Evolutionary conservation across 2,329 filamentous ascomycete species (phyloP).

Genomic region (Ascochyta koolunga): DNA sequence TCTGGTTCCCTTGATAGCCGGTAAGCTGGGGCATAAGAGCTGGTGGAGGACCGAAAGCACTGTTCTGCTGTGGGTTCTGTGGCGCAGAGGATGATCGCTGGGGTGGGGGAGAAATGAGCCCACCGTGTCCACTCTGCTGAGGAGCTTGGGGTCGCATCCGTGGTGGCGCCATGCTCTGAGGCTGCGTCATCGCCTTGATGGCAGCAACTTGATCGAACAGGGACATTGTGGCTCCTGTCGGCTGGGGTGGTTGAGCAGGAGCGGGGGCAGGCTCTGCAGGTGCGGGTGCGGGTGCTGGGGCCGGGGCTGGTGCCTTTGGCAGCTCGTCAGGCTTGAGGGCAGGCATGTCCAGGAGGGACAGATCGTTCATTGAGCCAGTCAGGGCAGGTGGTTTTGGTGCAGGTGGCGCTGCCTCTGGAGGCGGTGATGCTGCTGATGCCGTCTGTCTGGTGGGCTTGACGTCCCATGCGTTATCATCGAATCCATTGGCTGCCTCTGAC

Average conservation of each 20-base stretch:
- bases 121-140: constrained; percentile 63
- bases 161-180: constrained; percentile 49
- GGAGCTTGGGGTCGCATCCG: constrained; percentile 76
- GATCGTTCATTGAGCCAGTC: constrained; percentile 72
- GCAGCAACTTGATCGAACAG: constrained; percentile 47
- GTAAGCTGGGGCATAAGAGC: constrained; percentile 87
- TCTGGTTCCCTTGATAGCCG: constrained; percentile 59
- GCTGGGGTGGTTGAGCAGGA: constrained; percentile 41
- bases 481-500: constrained; percentile 61
- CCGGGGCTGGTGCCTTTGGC: constrained; percentile 48
- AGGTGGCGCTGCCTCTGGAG: constrained; percentile 55
- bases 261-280: constrained; percentile 48
- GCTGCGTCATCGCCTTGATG: constrained; percentile 47
- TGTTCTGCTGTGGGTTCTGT: constrained; percentile 71
- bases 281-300: constrained; percentile 49
- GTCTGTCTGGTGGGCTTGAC: constrained; percentile 78
- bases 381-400: constrained; percentile 41
- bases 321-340: constrained; percentile 44
- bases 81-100: constrained; percentile 85
- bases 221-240: constrained; percentile 53
- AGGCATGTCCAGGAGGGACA: constrained; percentile 66
- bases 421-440: constrained; percentile 46
- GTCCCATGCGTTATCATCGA: constrained; percentile 98
- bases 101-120: constrained; percentile 78
- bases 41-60: constrained; percentile 72